Conservation (phyloP, 192 early-diverging fungal species). For the Rhizoclosmatium sp. region DNA sequence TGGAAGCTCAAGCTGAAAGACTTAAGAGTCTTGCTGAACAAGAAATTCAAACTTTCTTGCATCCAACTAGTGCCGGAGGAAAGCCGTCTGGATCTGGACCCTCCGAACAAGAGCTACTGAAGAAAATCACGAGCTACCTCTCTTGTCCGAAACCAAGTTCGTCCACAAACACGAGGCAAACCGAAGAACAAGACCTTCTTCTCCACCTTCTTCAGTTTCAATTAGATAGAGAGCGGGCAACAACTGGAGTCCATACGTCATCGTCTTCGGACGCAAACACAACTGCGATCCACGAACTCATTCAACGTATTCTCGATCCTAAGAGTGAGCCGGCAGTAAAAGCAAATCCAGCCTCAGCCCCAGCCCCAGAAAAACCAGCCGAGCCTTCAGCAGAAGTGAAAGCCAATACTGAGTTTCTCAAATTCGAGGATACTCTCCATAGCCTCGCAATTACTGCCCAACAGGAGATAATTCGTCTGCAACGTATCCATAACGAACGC, state of each 20-base stretch:
- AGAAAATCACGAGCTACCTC: background rate
- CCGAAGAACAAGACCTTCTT: background rate
- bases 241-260: background rate
- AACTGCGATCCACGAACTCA: background rate
- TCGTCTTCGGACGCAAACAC: background rate
- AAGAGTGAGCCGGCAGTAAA: background rate
- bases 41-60: background rate
- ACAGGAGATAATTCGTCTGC: slow-evolving; percentile 17
- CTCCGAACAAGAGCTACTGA: background rate
- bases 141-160: background rate
- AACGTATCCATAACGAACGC: background rate
- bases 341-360: background rate
- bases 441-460: background rate
- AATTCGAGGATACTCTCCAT: slow-evolving; percentile 21
- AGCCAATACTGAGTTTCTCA: background rate
- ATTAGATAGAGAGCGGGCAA: background rate
- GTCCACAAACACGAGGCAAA: background rate
- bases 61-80: too few species aligned
- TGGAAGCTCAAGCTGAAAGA: background rate
- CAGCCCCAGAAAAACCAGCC: background rate
- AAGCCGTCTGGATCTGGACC: background rate
- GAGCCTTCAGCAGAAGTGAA: slow-evolving; percentile 7
- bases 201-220: background rate
- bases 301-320: background rate
- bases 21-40: background rate